Evolutionary conservation across 331 rosid genomes (phyloP), one percentile per base, ranked within the genome.

Genomic region (Quercus lobata): DNA sequence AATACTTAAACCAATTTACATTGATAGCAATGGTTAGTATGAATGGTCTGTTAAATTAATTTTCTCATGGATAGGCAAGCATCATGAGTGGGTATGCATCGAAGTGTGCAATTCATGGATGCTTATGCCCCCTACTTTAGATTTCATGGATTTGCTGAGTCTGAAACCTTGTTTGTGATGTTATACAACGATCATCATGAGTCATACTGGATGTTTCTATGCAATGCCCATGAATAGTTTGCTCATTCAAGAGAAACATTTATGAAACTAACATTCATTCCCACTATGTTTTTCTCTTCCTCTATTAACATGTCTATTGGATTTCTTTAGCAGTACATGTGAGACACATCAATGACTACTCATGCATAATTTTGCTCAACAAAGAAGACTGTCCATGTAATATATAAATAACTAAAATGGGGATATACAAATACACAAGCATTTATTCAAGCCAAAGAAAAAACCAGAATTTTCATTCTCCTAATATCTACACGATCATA

Each of bases 381-480:
- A 72, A 35, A 32, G 66, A 83, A 75, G 41, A 16, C 56, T 57
- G 14, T 68, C 72, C n/a, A 9, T 79, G 57, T 54, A 55, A 22
- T 41, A 35, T 35, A 58, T 3, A 46, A 46, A 37, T 53, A 57
- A 68, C 17, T 12, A 16, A 17, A 30, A 49, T 18, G 17, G 18
- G 27, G 2, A 27, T 22, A 12, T 1, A 60, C 1, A 24, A 30
- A 55, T 54, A 66, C 16, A 18, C 24, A 7, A 56, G 32, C 71
- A 77, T 63, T 27, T 27, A 41, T 29, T 72, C 72, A 58, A 57
- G 34, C 73, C 77, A 4, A 66, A 57, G 70, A 49, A 44, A 76
- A 44, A 68, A 2, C 30, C 54, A 83, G 11, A 24, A 46, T 62
- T 73, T 66, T 41, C 37, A 37, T 76, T 32, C 27, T 17, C 68